These are phyloP conservation scores for sorghum (Sorghum bicolor) DNA, from an alignment of 176 grass and related monocot species.

Conservation along the genomic window DNA sequence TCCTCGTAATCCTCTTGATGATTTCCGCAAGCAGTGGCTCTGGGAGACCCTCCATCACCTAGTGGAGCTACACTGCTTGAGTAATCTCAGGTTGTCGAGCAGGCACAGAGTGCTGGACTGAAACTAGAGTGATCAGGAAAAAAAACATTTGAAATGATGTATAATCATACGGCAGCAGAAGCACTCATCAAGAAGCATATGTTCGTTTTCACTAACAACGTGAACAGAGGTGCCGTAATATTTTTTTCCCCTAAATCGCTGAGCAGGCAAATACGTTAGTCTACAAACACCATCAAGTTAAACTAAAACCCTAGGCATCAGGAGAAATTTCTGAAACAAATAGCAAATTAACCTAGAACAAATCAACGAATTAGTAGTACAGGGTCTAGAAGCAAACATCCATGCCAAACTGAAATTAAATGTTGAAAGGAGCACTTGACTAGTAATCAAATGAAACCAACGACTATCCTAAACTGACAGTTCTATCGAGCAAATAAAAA, in stretches of 20 bases:
- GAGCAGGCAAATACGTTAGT: neutral
- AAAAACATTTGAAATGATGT: neutral
- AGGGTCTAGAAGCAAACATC: neutral
- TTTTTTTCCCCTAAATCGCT: neutral
- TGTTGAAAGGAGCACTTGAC: neutral
- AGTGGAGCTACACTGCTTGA: neutral
- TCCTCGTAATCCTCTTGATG: constrained; percentile 43
- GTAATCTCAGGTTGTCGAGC: neutral
- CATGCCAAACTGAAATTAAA: neutral
- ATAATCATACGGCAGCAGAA: neutral
- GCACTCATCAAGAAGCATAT: neutral
- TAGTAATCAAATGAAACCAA: neutral
- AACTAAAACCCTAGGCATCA: neutral
- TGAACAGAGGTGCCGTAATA: neutral
- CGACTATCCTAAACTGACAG: neutral
- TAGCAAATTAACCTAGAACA: neutral
- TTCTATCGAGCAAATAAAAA: neutral
- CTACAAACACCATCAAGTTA: neutral
- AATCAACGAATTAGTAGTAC: neutral
- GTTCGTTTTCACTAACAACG: neutral
- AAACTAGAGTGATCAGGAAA: neutral
- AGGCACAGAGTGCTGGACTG: neutral
- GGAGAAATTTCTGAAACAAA: neutral
- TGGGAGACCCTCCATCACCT: constrained; percentile 51
- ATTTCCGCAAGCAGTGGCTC: constrained; percentile 61